These are phyloP conservation scores for Stenogyne calaminthoides DNA, from an alignment of 305 asterid species.

Conservation along the genomic window DNA sequence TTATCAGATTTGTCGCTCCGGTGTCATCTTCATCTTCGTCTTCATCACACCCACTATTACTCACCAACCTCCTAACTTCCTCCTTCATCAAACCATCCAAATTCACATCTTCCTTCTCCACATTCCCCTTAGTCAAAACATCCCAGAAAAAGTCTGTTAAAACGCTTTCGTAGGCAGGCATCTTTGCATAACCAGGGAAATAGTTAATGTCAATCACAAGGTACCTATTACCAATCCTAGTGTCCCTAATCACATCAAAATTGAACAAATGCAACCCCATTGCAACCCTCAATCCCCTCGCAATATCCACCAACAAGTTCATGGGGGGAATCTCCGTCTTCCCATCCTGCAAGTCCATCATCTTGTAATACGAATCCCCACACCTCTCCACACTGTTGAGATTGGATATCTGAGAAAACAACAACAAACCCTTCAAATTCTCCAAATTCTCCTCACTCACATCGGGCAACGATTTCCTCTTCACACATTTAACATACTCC, in stretches of 20 bases:
- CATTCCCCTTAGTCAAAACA: conserved; percentile 37
- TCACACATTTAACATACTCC: conserved; percentile 70
- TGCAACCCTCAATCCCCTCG: conserved; percentile 53
- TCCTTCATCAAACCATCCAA: conserved; percentile 31
- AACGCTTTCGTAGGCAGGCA: conserved; percentile 73
- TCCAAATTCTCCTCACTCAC: conserved; percentile 59
- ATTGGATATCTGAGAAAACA: conserved; percentile 71
- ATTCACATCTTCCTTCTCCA: conserved; percentile 27
- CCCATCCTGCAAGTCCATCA: conserved; percentile 62
- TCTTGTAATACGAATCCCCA: conserved; percentile 52
- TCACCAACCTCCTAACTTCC: conserved; percentile 44
- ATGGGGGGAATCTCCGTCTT: conserved; percentile 69
- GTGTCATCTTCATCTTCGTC: conserved; percentile 35
- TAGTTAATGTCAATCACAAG: conserved; percentile 79
- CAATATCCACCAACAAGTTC: conserved; percentile 59
- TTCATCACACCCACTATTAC: conserved; percentile 44
- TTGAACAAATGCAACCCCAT: conserved; percentile 64
- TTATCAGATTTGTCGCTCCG: conserved; percentile 28
- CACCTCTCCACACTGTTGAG: conserved; percentile 46
- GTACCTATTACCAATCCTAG: conserved; percentile 57
- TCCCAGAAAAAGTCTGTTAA: conserved; percentile 71
- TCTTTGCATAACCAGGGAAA: conserved; percentile 83
- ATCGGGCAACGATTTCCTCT: conserved; percentile 71
- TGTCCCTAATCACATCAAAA: conserved; percentile 80
- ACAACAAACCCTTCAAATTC: conserved; percentile 43